Conservation (phyloP, 139 green algal genomes). For the Zygnema circumcarinatum region DNA sequence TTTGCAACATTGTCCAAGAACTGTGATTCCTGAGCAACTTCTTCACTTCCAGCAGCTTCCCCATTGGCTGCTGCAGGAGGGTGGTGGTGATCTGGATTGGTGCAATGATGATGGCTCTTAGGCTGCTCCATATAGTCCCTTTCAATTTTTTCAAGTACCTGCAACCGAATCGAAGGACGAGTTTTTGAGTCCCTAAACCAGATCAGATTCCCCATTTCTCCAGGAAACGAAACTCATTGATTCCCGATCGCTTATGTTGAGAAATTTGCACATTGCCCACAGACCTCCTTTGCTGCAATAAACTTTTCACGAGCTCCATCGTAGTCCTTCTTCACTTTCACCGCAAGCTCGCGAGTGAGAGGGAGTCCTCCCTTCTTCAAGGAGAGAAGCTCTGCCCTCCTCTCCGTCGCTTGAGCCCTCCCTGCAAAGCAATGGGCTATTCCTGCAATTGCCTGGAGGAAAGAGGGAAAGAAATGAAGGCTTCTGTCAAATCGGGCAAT, state of each 20-base stretch:
- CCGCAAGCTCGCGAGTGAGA: background rate
- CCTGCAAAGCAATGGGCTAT: background rate
- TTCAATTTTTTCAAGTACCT: background rate
- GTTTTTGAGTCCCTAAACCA: no score
- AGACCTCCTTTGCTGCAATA: background rate
- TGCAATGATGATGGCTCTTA: background rate
- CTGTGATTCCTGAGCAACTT: background rate
- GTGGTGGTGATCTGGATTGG: background rate
- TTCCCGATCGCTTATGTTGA: no score
- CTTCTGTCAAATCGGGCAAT: no score
- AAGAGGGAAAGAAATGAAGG: background rate
- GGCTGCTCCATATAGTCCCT: background rate
- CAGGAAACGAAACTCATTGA: no score
- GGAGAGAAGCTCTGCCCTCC: background rate
- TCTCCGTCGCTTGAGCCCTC: background rate
- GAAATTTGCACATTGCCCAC: background rate
- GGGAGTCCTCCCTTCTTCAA: background rate
- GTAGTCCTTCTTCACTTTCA: background rate
- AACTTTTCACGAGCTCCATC: background rate
- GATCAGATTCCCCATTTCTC: no score
- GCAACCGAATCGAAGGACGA: no score
- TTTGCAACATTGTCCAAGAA: background rate
- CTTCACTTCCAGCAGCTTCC: background rate
- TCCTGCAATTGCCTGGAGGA: background rate
- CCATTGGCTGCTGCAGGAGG: background rate